phyloP scores from a whole-genome alignment of 192 early-diverging fungal genomes.

The Spizellomyces punctatus region DNA sequence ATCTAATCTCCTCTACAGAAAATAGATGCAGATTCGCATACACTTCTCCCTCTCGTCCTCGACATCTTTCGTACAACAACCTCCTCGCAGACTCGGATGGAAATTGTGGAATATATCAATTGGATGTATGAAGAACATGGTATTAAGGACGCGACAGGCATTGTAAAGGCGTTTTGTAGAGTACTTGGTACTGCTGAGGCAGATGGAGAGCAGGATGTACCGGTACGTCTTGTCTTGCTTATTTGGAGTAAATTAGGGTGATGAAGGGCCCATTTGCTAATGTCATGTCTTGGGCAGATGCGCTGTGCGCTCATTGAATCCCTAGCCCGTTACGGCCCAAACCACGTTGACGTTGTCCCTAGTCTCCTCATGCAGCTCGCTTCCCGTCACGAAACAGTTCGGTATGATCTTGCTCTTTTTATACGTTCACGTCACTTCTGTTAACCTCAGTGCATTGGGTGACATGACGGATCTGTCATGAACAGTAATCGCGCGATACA shows the following conservation, averaged over 20 bases:
- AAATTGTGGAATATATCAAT: constrained; percentile 42
- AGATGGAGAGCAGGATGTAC: constrained; percentile 10
- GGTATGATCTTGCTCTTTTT: constrained; percentile 11
- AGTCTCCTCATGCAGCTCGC: constrained; percentile 36
- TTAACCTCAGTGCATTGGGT: background rate
- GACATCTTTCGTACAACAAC: constrained; percentile 19
- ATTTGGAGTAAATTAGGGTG: too few relatives aligned
- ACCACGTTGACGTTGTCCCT: constrained; percentile 37
- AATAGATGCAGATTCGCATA: constrained; percentile 13
- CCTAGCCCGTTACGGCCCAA: constrained; percentile 26
- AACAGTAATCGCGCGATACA: constrained; percentile 14
- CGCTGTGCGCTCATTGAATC: constrained; percentile 33
- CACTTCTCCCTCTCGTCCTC: constrained; percentile 11
- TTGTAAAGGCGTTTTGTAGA: constrained; percentile 30
- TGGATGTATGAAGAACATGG: constrained; percentile 47
- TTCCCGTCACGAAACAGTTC: constrained; percentile 32
- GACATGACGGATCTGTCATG: background rate
- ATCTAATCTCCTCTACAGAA: background rate
- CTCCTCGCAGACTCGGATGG: constrained; percentile 16
- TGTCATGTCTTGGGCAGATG: background rate
- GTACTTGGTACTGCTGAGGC: constrained; percentile 26
- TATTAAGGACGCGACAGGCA: constrained; percentile 31
- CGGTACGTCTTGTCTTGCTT: constrained; percentile 3
- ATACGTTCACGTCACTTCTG: background rate
- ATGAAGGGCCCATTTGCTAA: too few relatives aligned